These are phyloP conservation scores for Oehlia diaphana DNA, from an alignment of 192 early-diverging fungal genomes.

Conservation along the genomic window DNA sequence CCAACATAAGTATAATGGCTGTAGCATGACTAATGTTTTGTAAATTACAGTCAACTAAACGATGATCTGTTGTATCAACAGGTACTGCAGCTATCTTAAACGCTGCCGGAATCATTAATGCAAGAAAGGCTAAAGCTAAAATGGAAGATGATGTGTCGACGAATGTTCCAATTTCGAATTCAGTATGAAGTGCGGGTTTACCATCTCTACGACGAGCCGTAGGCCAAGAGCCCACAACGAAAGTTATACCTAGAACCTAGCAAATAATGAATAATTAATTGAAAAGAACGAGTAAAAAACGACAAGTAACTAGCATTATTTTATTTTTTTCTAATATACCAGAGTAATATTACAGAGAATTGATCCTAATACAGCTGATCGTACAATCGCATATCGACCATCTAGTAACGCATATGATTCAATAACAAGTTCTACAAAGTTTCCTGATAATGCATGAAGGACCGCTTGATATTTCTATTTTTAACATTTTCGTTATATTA, in stretches of 20 bases:
- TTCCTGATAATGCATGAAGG: slow-evolving; percentile 43
- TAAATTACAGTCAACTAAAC: slow-evolving; percentile 38
- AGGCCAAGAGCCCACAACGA: slow-evolving; percentile 70
- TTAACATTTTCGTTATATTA: neutral
- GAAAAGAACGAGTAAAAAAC: neutral
- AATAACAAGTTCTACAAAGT: slow-evolving; percentile 37
- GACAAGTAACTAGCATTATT: neutral
- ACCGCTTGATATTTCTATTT: slow-evolving; percentile 25
- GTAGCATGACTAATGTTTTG: slow-evolving; percentile 61
- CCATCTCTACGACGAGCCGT: slow-evolving; percentile 47
- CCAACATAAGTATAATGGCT: slow-evolving; percentile 58
- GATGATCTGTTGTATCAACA: too few species aligned
- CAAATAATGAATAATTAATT: neutral
- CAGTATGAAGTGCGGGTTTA: neutral
- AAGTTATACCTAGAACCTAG: slow-evolving; percentile 67
- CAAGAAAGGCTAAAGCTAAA: slow-evolving; percentile 55
- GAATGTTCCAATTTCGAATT: slow-evolving; percentile 23
- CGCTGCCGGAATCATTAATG: slow-evolving; percentile 61
- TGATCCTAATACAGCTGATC: slow-evolving; percentile 74
- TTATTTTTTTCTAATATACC: slow-evolving; percentile 37
- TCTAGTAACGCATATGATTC: slow-evolving; percentile 34
- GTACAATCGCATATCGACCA: slow-evolving; percentile 33
- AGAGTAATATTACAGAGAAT: slow-evolving; percentile 90
- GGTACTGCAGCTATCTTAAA: slow-evolving; percentile 49
- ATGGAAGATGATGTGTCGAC: slow-evolving; percentile 63